phyloP scores from a whole-genome alignment of 2,329 filamentous ascomycete species.

The Colletotrichum chlorophyti region DNA sequence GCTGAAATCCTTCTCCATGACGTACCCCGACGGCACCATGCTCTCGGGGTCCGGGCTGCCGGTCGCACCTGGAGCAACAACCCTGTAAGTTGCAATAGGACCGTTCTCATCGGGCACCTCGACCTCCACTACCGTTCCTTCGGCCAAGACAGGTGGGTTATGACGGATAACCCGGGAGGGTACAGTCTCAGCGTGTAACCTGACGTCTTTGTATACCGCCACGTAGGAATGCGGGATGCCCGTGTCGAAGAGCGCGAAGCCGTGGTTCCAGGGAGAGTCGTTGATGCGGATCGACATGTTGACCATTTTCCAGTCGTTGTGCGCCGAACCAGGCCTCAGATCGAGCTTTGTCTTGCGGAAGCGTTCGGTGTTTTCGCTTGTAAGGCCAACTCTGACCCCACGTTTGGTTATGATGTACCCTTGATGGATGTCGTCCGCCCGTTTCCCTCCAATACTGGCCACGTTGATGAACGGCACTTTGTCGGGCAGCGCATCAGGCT shows the following conservation, averaged over 20 bases:
- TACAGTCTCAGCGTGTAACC: background rate
- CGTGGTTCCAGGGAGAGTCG: background rate
- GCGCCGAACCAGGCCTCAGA: background rate
- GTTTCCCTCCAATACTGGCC: background rate
- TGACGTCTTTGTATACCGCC: background rate
- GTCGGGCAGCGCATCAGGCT: background rate
- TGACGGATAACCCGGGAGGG: background rate
- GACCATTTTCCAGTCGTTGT: conserved; percentile 8
- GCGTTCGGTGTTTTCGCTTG: background rate
- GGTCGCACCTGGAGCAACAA: background rate
- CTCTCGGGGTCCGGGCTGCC: background rate
- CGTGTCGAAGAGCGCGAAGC: conserved; percentile 5
- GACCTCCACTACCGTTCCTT: background rate
- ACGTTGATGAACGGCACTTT: background rate
- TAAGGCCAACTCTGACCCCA: background rate
- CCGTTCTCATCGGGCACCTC: background rate
- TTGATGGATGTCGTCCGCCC: background rate
- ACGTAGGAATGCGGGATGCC: conserved; percentile 1
- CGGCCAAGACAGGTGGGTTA: background rate
- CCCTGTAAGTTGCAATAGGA: background rate
- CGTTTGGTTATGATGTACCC: background rate
- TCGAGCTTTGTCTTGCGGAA: conserved; percentile 9
- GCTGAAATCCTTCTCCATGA: background rate
- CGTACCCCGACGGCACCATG: background rate
- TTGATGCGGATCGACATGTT: conserved; percentile 3